Conservation (phyloP, 2,329 filamentous ascomycete species). For the Sporothrix mexicana region DNA sequence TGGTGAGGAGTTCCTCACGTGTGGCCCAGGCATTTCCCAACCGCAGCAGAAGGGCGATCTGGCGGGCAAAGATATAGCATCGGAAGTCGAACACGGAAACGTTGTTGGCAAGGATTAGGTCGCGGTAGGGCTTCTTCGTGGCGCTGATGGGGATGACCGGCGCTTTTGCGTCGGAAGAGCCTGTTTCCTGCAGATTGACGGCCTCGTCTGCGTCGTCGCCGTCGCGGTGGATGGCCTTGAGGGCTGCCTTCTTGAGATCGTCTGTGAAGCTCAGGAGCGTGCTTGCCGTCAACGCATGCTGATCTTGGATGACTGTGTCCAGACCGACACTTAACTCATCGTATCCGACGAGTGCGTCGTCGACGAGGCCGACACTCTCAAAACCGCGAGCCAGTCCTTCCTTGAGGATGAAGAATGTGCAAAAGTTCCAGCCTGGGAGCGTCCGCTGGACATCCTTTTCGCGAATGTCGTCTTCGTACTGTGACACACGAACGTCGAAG, state of each 20-base stretch:
- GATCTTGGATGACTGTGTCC: conserved; percentile 80
- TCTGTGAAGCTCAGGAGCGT: conserved; percentile 75
- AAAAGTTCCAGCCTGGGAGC: conserved; percentile 97
- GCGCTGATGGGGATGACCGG: conserved; percentile 64
- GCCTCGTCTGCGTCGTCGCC: conserved; percentile 51
- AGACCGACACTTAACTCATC: conserved; percentile 90
- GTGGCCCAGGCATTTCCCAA: conserved; percentile 76
- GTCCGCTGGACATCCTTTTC: conserved; percentile 88
- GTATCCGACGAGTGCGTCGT: conserved; percentile 93
- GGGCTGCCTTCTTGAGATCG: conserved; percentile 68
- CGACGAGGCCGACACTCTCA: conserved; percentile 92
- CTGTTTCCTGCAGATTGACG: conserved; percentile 56
- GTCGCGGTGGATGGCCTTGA: conserved; percentile 54
- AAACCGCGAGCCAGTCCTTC: conserved; percentile 93
- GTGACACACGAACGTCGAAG: conserved; percentile 86
- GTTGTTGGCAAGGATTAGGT: conserved; percentile 90
- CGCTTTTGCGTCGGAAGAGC: conserved; percentile 34
- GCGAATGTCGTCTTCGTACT: conserved; percentile 97
- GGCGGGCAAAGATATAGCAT: conserved; percentile 89
- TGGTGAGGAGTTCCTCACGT: conserved; percentile 65
- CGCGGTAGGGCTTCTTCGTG: conserved; percentile 80
- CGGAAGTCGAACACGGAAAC: conserved; percentile 96
- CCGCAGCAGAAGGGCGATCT: conserved; percentile 80
- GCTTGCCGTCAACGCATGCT: conserved; percentile 59
- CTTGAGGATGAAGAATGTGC: conserved; percentile 97